These are phyloP conservation scores for Neurospora terricola DNA, from an alignment of 495 filamentous ascomycete species.

Conservation along the genomic window DNA sequence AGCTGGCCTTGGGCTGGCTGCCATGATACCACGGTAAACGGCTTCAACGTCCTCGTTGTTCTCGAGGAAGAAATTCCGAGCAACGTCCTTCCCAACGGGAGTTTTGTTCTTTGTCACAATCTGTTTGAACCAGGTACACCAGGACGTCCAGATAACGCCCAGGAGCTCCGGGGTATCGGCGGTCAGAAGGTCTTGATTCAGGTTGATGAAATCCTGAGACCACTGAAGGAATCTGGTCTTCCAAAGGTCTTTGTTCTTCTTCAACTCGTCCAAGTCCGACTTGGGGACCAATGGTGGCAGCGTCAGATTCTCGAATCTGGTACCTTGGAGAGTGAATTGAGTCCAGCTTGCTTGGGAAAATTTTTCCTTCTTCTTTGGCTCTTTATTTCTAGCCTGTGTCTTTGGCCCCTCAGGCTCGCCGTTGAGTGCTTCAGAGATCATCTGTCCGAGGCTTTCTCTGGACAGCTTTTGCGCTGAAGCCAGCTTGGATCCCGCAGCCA, in stretches of 20 bases:
- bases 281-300: background rate
- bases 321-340: background rate
- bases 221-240: slow-evolving; percentile 10
- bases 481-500: background rate
- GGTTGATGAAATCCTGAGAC: slow-evolving; percentile 8
- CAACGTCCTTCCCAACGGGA: slow-evolving; percentile 5
- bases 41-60: slow-evolving; percentile 1
- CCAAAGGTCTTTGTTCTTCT: slow-evolving; percentile 7
- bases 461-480: background rate
- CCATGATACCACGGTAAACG: background rate
- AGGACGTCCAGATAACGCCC: background rate
- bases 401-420: background rate
- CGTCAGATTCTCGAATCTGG: background rate
- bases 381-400: background rate
- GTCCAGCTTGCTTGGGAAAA: background rate
- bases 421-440: background rate
- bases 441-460: background rate
- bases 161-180: background rate
- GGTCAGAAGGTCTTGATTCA: slow-evolving; percentile 8
- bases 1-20: background rate
- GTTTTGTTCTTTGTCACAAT: slow-evolving; percentile 5
- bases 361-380: background rate
- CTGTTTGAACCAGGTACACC: slow-evolving; percentile 8
- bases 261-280: background rate
- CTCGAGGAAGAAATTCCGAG: slow-evolving; percentile 1